Base-by-base conservation (phyloP, 345 rosid species). In the Cardiospermum halicacabum region DNA sequence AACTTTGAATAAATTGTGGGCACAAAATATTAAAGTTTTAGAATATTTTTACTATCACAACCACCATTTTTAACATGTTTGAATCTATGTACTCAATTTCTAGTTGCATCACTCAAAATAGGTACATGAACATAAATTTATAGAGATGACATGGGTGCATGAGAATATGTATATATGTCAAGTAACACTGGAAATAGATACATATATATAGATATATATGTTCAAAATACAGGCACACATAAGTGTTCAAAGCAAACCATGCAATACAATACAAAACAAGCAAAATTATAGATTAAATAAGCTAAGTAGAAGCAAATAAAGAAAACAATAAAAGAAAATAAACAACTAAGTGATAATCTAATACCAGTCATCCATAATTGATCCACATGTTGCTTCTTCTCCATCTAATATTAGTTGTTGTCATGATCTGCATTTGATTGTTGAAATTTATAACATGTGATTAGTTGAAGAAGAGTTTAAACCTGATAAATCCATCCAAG, bases 401-500 rank as follows among this genome's bases (percentile, higher is more conserved):
- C n/a, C 48, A 28, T 64, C 19, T 58, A 47, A 53, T 58, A 55
- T 58, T 49, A 31, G 36, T 53, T 11, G 22, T n/a, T 55, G 26
- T 47, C 39, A 19, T 53, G 5, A 63, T 34, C 40, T 27, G n/a
- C 53, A 10, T 26, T 32, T 26, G 28, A 27, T 49, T 6, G 47
- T 28, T 26, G 19, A 24, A 22, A 21, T 27, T 68, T 75, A 68
- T 28, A 69, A 68, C 58, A 76, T 48, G 59, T 79, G 72, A 57
- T 65, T 66, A 22, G 78, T n/a, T 18, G 71, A 63, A 57, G 83
- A 65, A 47, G 78, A 72, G 67, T 74, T 80, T 57, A 74, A 81
- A 74, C 83, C 88, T 65, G 82, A 62, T 58, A 78, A 67, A 74
- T 79, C 81, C 11, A 82, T 74, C 83, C 88, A 80, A 25, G 36